phyloP scores from a whole-genome alignment of 2,329 filamentous ascomycete species.

The Colletotrichum chrysophilum region DNA sequence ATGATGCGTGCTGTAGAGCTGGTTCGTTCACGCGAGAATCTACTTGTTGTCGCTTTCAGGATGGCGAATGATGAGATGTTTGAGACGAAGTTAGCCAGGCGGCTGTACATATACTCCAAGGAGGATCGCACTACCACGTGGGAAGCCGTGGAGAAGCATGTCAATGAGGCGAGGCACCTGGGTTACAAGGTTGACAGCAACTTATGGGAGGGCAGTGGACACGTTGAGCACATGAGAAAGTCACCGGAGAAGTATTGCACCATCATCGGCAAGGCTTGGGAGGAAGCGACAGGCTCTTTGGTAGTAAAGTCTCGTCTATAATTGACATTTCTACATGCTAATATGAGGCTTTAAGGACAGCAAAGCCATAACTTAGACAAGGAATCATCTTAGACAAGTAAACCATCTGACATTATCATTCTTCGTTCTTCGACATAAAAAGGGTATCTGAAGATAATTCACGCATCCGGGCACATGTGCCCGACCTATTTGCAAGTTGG shows the following conservation, averaged over 20 bases:
- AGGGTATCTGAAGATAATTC: not conserved
- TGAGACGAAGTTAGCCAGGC: not conserved
- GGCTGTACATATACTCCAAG: slow-evolving; percentile 10
- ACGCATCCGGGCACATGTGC: not conserved
- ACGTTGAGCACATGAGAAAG: slow-evolving; percentile 65
- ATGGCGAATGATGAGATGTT: not conserved
- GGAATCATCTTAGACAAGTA: not conserved
- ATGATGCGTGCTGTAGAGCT: slow-evolving; percentile 27
- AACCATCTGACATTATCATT: not conserved
- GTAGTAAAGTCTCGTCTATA: not conserved
- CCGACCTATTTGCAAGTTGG: not conserved
- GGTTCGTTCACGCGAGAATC: not conserved
- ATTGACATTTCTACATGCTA: not conserved
- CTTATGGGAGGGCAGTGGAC: slow-evolving; percentile 61
- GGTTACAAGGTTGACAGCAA: slow-evolving; percentile 56
- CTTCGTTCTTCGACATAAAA: not conserved
- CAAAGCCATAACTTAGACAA: too few species aligned
- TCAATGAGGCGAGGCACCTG: slow-evolving; percentile 46
- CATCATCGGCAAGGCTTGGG: slow-evolving; percentile 37
- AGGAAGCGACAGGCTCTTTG: slow-evolving; percentile 12
- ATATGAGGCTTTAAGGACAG: too few species aligned
- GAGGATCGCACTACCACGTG: slow-evolving; percentile 49
- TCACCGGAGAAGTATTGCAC: slow-evolving; percentile 64
- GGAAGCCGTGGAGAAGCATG: slow-evolving; percentile 61
- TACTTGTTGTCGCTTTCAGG: not conserved